Percentiles rank a stretch among this genome's conserved stretches.
These are phyloP conservation scores for Pichia sp. DNA, from an alignment of 1,139 yeast species.

Conservation along the genomic window DNA sequence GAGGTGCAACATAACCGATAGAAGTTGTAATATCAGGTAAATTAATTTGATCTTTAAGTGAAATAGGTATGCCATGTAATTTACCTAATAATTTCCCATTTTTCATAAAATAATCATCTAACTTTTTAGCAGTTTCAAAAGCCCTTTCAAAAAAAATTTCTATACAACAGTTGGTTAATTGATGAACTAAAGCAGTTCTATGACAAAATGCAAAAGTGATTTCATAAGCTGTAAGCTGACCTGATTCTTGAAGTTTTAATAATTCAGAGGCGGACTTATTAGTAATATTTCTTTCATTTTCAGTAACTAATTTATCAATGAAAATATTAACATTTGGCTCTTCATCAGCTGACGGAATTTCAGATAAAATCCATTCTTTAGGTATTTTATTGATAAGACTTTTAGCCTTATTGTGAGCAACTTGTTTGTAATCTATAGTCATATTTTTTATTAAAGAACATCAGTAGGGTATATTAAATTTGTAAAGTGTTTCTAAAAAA, in stretches of 20 bases:
- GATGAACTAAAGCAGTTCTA: constrained; percentile 54
- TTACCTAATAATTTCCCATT: constrained; percentile 43
- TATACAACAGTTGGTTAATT: constrained; percentile 42
- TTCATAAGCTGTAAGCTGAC: constrained; percentile 38
- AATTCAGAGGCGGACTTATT: constrained; percentile 12
- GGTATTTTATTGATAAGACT: constrained; percentile 26
- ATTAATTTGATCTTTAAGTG: constrained; percentile 49
- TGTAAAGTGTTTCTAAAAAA: too few relatives aligned
- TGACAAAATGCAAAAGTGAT: constrained; percentile 48
- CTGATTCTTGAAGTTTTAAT: constrained; percentile 19
- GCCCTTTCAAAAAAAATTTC: constrained; percentile 38
- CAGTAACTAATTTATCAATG: constrained; percentile 29
- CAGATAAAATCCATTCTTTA: constrained; percentile 24
- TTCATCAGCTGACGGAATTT: constrained; percentile 25
- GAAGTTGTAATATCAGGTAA: constrained; percentile 42
- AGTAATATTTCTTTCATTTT: constrained; percentile 24
- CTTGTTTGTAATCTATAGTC: constrained; percentile 17
- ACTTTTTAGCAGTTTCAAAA: constrained; percentile 37
- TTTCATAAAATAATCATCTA: constrained; percentile 36
- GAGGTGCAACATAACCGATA: constrained; percentile 38
- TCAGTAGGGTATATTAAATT: too few relatives aligned
- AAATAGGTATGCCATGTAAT: constrained; percentile 63
- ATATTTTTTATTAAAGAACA: not conserved
- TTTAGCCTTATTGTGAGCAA: constrained; percentile 22
- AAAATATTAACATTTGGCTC: constrained; percentile 19